Evolutionary conservation across 139 green algal species (phyloP), one percentile per base, ranked within the genome.

Genomic region (Tetratostichococcus sp.): DNA sequence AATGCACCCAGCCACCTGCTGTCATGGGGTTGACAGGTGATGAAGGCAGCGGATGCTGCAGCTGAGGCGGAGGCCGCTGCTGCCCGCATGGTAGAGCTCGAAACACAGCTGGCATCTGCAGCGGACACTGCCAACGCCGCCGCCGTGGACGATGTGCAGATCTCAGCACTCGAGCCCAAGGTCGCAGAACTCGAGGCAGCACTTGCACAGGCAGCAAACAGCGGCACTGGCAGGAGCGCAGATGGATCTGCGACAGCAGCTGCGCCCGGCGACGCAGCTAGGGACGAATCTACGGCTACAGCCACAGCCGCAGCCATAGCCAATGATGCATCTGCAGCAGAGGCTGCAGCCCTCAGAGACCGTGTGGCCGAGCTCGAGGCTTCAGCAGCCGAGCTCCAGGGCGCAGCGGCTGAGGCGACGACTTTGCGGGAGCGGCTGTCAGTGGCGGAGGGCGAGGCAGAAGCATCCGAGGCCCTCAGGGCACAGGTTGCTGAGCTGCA

Each of bases 201-300:
- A 26, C 62, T 35, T 33, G 62, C 62, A 22, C 26, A 1, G 5
- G 28, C 26, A 19, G 22, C 14, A n/a, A 66, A 4, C 22, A 31
- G 58, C 22, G 23, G 58, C 8, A 17, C 14, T 4, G 4, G 8
- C 58, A 6, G 58, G 14, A 6, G 23, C 8, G 58, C 25, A 6
- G 19, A 5, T 62, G n/a, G 30, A 77, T 30, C 76, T 80, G 26
- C n/a, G n/a, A n/a, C n/a, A n/a, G n/a, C n/a, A n/a, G 22, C 23
- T 66, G 58, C 19, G 4, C 14, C 58, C 11, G 14, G 19, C 14
- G 11, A 4, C 4, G 23, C 22, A n/a, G n/a, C n/a, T n/a, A n/a
- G n/a, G n/a, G n/a, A n/a, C n/a, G n/a, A n/a, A n/a, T n/a, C n/a
- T n/a, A 35, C 8, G 26, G 26, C 26, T 34, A 26, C 8, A 23